A percentile compares a stretch with the other conserved stretches of the same genome.
Evolutionary conservation across 2,329 filamentous ascomycete species (phyloP).

Genomic region (Fusarium albosuccineum): DNA sequence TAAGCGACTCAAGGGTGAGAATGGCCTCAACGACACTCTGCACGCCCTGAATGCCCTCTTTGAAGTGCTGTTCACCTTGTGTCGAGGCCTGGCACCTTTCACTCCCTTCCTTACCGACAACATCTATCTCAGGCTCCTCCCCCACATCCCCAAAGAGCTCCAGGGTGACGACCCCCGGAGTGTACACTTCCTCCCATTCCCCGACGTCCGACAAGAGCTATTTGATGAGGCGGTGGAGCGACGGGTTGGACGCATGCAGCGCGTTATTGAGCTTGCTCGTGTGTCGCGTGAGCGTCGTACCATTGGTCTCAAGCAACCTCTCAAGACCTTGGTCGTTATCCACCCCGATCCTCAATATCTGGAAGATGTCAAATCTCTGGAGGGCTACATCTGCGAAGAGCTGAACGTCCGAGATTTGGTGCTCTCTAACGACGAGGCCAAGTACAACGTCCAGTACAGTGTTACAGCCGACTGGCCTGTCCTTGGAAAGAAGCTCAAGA

Average conservation of each 20-base stretch:
- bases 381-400: conserved; percentile 92
- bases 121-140: conserved; percentile 87
- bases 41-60: conserved; percentile 95
- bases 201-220: conserved; percentile 87
- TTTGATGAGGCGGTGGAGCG: conserved; percentile 90
- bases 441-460: conserved; percentile 93
- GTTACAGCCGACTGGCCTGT: conserved; percentile 93
- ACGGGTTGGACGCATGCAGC: conserved; percentile 91
- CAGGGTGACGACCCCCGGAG: conserved; percentile 81
- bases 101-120: conserved; percentile 95
- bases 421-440: conserved; percentile 86
- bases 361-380: conserved; percentile 85
- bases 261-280: conserved; percentile 90
- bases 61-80: conserved; percentile 90
- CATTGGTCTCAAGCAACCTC: conserved; percentile 88
- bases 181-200: conserved; percentile 93
- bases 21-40: conserved; percentile 85
- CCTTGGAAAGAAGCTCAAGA: conserved; percentile 96
- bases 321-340: conserved; percentile 91
- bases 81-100: conserved; percentile 90
- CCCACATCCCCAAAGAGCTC: conserved; percentile 81
- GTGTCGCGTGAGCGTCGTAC: conserved; percentile 87
- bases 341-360: conserved; percentile 86
- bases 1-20: conserved; percentile 89
- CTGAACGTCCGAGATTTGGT: conserved; percentile 90